These are phyloP conservation scores for Apiospora aurea DNA, from an alignment of 2,329 filamentous ascomycete genomes.

Conservation along the genomic window DNA sequence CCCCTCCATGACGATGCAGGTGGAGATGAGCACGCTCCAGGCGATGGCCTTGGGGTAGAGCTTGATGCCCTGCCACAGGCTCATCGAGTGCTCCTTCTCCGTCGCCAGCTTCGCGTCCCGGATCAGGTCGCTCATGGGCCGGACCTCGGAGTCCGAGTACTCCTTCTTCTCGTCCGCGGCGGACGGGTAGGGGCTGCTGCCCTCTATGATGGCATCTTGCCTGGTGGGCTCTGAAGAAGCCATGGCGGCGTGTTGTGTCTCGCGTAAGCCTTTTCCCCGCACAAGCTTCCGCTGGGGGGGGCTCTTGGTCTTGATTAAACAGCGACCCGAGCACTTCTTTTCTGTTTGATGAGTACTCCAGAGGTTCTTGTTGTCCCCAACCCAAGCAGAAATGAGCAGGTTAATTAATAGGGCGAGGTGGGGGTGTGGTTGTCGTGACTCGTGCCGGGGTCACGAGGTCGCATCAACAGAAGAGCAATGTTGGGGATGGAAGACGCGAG, in stretches of 20 bases:
- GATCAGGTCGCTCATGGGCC: constrained; percentile 46
- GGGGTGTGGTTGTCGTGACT: not conserved
- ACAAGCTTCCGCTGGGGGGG: not conserved
- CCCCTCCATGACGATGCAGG: constrained; percentile 90
- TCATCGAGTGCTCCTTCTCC: constrained; percentile 73
- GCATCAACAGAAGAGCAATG: constrained; percentile 3
- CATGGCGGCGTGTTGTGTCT: not conserved
- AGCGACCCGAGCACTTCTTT: not conserved
- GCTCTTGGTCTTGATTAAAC: not conserved
- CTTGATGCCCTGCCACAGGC: constrained; percentile 75
- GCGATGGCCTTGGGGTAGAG: constrained; percentile 87
- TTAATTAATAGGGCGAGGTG: not conserved
- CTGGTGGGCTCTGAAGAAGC: not conserved
- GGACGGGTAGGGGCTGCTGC: not conserved
- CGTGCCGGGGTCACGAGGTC: not conserved
- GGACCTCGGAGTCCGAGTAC: constrained; percentile 28
- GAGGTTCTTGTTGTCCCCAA: not conserved
- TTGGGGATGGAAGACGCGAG: not conserved
- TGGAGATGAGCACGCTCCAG: constrained; percentile 88
- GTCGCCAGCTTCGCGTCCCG: constrained; percentile 58
- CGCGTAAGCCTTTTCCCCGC: constrained; percentile 2
- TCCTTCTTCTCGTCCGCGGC: not conserved
- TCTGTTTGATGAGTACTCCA: not conserved
- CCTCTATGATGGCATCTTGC: constrained; percentile 10
- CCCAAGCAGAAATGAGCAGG: not conserved